Evolutionary conservation across 495 filamentous ascomycete genomes (phyloP), one percentile per base, ranked within the genome.

Genomic region (Penicillium fimorum): DNA sequence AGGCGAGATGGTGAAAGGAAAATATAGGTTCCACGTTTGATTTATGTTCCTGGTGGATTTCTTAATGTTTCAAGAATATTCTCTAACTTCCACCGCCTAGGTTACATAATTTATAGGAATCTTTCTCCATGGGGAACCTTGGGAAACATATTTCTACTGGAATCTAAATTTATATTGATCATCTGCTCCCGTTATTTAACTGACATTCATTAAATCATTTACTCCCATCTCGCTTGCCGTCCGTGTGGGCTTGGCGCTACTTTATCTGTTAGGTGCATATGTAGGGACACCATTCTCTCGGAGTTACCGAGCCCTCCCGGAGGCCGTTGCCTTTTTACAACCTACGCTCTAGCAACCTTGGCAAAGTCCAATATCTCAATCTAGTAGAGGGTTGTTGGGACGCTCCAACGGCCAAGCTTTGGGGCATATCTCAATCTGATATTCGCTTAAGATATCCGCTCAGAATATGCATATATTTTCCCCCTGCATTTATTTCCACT

Each of bases 1-100:
- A 37, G 42, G 51, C 35, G 54, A 50, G 69, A 72, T 72, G 69
- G 65, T 72, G 69, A 70, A 68, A 68, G 58, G 69, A 67, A 67
- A 67, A 41, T 5, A 8, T 12, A 6, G 32, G 29, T 22, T 63
- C 67, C 67, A 67, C 62, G 60, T 64, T 63, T 22, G 50, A 17
- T n/a, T 43, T n/a, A 24, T 29, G 9, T 18, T 24, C 12, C n/a
- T 42, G 8, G 18, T 27, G 25, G 25, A 27, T 18, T 43, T n/a
- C n/a, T 43, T 22, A 43, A 15, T 17, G 13, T 40, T 40, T 6
- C 37, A 40, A 40, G 25, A 2, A 40, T 17, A 6, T 17, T 40
- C 37, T 22, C n/a, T 22, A 22, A 22, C 15, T 5, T 40, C 1
- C 12, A 24, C 22, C 17, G 50, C 40, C 38, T 40, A n/a, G 6